Percentiles rank a stretch among this genome's conserved stretches.
Conservation (phyloP, 352 stramenopile genomes). For the Globisporangium spinosum region DNA sequence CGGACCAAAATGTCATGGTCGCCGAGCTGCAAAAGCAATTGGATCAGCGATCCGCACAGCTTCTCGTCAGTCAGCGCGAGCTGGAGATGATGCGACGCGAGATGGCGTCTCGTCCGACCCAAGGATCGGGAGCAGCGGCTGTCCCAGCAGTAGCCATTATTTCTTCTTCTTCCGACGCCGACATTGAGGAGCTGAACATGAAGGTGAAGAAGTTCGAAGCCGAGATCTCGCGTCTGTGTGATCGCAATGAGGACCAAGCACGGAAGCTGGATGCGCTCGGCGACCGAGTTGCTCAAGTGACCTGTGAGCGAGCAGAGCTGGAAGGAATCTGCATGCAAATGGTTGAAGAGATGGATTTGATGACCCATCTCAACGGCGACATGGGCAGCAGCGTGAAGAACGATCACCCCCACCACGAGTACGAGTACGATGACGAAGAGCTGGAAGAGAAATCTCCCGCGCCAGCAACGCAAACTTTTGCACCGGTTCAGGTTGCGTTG, state of each 20-base stretch:
- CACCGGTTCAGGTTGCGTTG: constrained; percentile 6
- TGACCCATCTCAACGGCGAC: constrained; percentile 17
- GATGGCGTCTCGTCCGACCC: constrained; percentile 1
- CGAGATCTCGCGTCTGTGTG: constrained; percentile 38
- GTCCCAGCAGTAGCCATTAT: background rate
- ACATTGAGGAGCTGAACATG: constrained; percentile 27
- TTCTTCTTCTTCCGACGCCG: constrained; percentile 17
- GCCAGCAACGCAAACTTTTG: constrained; percentile 7
- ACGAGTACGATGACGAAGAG: constrained; percentile 12
- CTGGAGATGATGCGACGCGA: constrained; percentile 38
- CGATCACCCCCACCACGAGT: constrained; percentile 12
- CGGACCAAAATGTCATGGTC: constrained; percentile 36
- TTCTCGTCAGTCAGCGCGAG: constrained; percentile 48
- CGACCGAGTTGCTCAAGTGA: constrained; percentile 36
- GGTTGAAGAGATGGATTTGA: constrained; percentile 47
- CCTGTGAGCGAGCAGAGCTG: constrained; percentile 52
- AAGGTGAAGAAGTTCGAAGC: constrained; percentile 53
- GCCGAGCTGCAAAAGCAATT: constrained; percentile 52
- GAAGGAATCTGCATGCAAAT: constrained; percentile 56
- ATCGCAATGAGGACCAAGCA: constrained; percentile 62
- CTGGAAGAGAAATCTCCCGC: constrained; percentile 24
- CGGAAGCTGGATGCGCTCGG: constrained; percentile 47
- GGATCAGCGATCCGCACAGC: constrained; percentile 49
- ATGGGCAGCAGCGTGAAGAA: constrained; percentile 6
- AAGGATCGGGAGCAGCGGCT: background rate